These are phyloP conservation scores for Coelastrella sp. DNA, from an alignment of 139 green algal species.

Conservation along the genomic window DNA sequence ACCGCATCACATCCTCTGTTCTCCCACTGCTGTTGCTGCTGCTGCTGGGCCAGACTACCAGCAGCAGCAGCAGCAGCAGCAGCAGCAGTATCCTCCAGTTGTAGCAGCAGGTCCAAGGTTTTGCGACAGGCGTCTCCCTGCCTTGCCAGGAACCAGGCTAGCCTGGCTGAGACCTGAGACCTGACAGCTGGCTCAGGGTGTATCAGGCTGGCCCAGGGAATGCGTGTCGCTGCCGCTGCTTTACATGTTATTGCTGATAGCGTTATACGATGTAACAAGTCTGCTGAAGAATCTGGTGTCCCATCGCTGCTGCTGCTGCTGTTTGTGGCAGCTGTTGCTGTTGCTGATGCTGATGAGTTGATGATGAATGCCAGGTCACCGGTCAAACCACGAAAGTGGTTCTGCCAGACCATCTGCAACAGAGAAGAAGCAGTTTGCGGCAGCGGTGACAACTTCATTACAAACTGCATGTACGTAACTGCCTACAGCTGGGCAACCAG, in stretches of 20 bases:
- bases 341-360: neutral
- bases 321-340: neutral
- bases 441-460: neutral
- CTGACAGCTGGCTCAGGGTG: neutral
- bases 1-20: neutral
- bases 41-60: neutral
- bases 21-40: neutral
- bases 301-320: slow-evolving; percentile 7
- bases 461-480: neutral
- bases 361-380: neutral
- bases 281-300: neutral
- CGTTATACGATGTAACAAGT: neutral
- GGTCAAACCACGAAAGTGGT: neutral
- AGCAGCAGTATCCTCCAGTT: neutral
- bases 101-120: neutral
- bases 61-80: neutral
- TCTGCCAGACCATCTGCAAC: neutral
- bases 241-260: neutral
- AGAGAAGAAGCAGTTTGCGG: neutral
- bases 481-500: neutral
- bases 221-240: neutral
- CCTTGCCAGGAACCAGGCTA: neutral
- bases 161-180: neutral
- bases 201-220: neutral
- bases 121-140: neutral